Conservation (phyloP, 345 rosid genomes). For the Bruguiera gymnorhiza region DNA sequence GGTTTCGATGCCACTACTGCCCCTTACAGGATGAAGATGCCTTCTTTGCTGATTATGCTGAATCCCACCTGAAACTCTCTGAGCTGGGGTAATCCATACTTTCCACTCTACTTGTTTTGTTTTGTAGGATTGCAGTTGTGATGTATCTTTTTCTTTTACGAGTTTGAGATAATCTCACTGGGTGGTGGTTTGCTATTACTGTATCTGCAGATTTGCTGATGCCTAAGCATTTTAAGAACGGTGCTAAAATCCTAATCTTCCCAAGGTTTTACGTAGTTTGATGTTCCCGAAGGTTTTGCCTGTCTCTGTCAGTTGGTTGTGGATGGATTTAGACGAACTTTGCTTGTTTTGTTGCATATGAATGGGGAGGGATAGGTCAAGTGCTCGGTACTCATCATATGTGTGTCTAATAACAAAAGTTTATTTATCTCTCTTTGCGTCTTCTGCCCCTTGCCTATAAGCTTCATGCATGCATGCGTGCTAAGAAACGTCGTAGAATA, state of each 20-base stretch:
- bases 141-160: too few species aligned
- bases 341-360: too few species aligned
- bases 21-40: conserved; percentile 78
- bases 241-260: background rate
- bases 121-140: background rate
- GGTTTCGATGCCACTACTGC: background rate
- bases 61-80: conserved; percentile 81
- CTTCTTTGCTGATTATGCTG: conserved; percentile 77
- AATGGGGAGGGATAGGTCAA: too few species aligned
- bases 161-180: background rate
- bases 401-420: too few species aligned
- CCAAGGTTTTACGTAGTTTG: background rate
- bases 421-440: too few species aligned
- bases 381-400: too few species aligned
- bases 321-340: too few species aligned
- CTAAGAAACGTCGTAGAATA: too few species aligned
- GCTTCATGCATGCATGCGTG: too few species aligned
- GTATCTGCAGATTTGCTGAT: conserved; percentile 52
- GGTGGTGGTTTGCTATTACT: background rate
- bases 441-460: too few species aligned
- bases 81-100: conserved; percentile 71
- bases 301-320: too few species aligned
- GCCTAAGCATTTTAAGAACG: conserved; percentile 31
- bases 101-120: background rate
- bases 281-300: too few species aligned